These are phyloP conservation scores for Phoma herbarum DNA, from an alignment of 2,329 filamentous ascomycete genomes.

Conservation along the genomic window DNA sequence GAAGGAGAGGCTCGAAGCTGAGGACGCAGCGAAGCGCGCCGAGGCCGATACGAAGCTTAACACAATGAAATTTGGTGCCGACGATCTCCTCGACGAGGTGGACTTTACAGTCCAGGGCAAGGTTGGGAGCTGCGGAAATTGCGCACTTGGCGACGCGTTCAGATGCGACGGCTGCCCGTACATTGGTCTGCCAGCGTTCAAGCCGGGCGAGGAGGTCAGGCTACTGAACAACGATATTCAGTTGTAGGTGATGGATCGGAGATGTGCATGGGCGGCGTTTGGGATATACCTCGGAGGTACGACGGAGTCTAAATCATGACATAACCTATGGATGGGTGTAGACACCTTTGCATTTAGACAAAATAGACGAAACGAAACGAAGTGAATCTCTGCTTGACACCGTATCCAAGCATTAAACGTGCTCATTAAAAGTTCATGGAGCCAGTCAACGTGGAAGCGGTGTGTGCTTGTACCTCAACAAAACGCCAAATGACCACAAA, in stretches of 20 bases:
- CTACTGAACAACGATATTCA: constrained; percentile 87
- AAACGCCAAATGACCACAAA: background rate
- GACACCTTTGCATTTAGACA: constrained; percentile 2
- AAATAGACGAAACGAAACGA: constrained; percentile 2
- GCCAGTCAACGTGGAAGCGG: background rate
- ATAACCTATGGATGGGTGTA: background rate
- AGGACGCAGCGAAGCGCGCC: constrained; percentile 75
- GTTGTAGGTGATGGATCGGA: constrained; percentile 61
- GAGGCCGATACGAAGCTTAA: constrained; percentile 71
- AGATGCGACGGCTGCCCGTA: constrained; percentile 76
- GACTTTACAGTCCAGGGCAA: constrained; percentile 99
- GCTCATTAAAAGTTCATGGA: background rate
- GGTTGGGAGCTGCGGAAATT: constrained; percentile 93
- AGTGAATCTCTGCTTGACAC: background rate
- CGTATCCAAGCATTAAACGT: background rate
- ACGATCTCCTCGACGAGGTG: constrained; percentile 81
- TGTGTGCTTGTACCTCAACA: background rate
- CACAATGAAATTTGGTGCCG: constrained; percentile 73
- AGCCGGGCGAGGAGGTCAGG: constrained; percentile 92
- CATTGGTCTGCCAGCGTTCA: constrained; percentile 92
- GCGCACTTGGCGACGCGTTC: constrained; percentile 86
- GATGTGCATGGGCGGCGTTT: constrained; percentile 17
- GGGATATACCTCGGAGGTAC: constrained; percentile 1
- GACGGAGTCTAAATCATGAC: background rate
- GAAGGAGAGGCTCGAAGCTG: constrained; percentile 82